Percentiles rank a stretch among this genome's conserved stretches.
Evolutionary conservation across 2,329 filamentous ascomycete species (phyloP).

Genomic region (Grosmannia huntii): DNA sequence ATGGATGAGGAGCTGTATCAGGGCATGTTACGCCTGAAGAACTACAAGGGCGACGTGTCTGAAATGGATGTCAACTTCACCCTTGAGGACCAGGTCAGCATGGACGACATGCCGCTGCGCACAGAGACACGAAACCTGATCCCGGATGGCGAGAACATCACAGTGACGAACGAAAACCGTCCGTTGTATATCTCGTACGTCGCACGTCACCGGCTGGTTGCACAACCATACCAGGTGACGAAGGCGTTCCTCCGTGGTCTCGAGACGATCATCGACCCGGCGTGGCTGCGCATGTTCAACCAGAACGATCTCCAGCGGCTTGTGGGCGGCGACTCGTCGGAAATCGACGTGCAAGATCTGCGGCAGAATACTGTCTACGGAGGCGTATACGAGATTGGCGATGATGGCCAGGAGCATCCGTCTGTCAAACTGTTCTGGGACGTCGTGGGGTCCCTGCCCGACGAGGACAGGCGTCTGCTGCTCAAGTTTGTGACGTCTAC

Average conservation of each 20-base stretch:
- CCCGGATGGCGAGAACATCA: slow-evolving; percentile 58
- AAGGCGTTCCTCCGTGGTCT: slow-evolving; percentile 79
- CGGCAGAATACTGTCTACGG: slow-evolving; percentile 75
- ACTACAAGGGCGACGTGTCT: slow-evolving; percentile 67
- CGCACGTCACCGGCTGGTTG: slow-evolving; percentile 71
- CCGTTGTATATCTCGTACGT: slow-evolving; percentile 91
- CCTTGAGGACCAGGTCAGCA: slow-evolving; percentile 56
- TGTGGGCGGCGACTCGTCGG: slow-evolving; percentile 73
- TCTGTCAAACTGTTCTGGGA: slow-evolving; percentile 85
- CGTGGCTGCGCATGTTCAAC: slow-evolving; percentile 98
- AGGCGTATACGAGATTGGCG: slow-evolving; percentile 79
- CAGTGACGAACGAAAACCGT: slow-evolving; percentile 84
- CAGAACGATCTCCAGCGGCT: slow-evolving; percentile 88
- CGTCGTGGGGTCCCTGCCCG: slow-evolving; percentile 64
- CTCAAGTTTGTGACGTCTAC: slow-evolving; percentile 95
- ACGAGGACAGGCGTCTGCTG: slow-evolving; percentile 69
- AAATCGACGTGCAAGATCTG: slow-evolving; percentile 80
- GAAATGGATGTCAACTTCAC: slow-evolving; percentile 82
- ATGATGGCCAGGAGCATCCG: slow-evolving; percentile 75
- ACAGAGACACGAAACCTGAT: slow-evolving; percentile 65
- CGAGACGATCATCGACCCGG: slow-evolving; percentile 74
- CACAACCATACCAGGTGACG: slow-evolving; percentile 71
- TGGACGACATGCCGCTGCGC: slow-evolving; percentile 33
- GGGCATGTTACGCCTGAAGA: slow-evolving; percentile 72
- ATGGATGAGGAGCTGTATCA: slow-evolving; percentile 85